Conservation (phyloP, 1,139 yeast genomes). For the Nakaseomyces uthaithaninus region DNA sequence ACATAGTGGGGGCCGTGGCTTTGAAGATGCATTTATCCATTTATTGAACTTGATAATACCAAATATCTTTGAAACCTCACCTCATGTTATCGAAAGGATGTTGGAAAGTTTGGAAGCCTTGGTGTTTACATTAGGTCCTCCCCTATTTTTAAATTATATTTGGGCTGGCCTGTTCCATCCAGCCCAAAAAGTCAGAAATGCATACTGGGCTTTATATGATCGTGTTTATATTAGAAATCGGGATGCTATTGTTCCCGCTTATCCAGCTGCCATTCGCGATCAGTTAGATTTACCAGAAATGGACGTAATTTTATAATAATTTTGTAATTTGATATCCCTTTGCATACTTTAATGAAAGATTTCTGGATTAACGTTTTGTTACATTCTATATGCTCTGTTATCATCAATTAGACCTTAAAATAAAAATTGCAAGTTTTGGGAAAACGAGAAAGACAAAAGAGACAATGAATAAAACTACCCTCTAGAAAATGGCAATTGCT, state of each 20-base stretch:
- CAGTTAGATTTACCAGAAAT: conserved; percentile 35
- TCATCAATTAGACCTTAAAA: no score
- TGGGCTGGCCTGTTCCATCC: conserved; percentile 93
- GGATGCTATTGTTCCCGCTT: conserved; percentile 75
- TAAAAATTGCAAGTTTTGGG: no score
- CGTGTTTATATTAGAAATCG: conserved; percentile 63
- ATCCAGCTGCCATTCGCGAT: conserved; percentile 49
- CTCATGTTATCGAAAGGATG: conserved; percentile 82
- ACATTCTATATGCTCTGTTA: no score
- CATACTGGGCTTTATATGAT: conserved; percentile 84
- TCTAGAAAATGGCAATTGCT: no score
- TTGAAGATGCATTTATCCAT: conserved; percentile 70
- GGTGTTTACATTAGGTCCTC: conserved; percentile 67
- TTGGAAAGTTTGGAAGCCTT: conserved; percentile 75
- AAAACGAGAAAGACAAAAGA: no score
- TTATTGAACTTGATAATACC: conserved; percentile 70
- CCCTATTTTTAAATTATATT: conserved; percentile 62
- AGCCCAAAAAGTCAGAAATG: conserved; percentile 72
- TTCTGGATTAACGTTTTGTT: no score
- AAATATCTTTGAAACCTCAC: conserved; percentile 84
- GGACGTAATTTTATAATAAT: conserved; percentile 22
- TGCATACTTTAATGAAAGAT: no score
- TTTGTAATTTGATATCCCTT: neutral
- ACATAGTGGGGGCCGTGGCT: conserved; percentile 67
- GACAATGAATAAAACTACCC: no score